Evolutionary conservation across 2,329 filamentous ascomycete species (phyloP), one percentile per base, ranked within the genome.

Genomic region (Pseudogymnoascus sp.): DNA sequence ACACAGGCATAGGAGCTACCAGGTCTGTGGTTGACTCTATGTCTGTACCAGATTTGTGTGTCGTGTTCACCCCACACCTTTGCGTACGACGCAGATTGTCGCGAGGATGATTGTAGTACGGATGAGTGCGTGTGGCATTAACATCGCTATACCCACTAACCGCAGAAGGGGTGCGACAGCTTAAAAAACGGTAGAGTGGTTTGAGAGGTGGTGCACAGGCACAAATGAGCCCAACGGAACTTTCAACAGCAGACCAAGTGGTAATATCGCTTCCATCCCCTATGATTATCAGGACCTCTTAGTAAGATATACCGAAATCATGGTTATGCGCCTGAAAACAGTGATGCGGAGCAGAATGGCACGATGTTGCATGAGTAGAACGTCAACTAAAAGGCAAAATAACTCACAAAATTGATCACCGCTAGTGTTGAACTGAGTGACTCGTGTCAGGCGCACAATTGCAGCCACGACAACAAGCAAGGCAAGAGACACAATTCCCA

Each of bases 231-330:
- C 64, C 65, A 2, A 64, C 64, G 33, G 38, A 50, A 21, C 66
- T 56, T 60, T 67, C 67, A 23, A 69, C 59, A 10, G 65, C 50
- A 11, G 62, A 63, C 67, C 65, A 67, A 6, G 63, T 65, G 12
- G 62, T 64, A 3, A 67, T 62, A n/a, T 64, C 59, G 42, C 31
- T 63, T 18, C 59, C 62, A 28, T 65, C 62, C 66, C 67, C 66
- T 59, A 28, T 25, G 4, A 23, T 47, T 25, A 47, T 25, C 18
- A 47, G 18, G 25, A 25, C 0, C 28, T 47, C 11, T 47, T 47
- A 47, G 42, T 47, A 47, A 47, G 10, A 47, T 47, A 7, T 25
- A 47, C 18, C 2, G 7, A 47, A 14, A 23, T 3, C 18, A 25
- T 47, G 10, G 42, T 14, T 47, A 14, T 7, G 18, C 5, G 18